Conservation (phyloP, 768 basidiomycete genomes). For the Lactifluus volemus region DNA sequence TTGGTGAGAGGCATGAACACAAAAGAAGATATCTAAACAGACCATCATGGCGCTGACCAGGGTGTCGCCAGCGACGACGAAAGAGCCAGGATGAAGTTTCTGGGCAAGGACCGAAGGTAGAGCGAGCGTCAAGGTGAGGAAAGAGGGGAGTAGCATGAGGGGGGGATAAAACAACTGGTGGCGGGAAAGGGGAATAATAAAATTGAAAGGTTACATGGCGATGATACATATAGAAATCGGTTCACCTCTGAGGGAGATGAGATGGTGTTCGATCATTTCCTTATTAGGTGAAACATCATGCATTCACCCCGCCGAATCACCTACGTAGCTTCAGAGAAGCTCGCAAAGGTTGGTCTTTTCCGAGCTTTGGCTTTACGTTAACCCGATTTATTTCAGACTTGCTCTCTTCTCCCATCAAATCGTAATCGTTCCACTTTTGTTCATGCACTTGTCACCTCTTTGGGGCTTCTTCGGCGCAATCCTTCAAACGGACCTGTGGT, state of each 20-base stretch:
- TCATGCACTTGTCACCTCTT: conserved; percentile 22
- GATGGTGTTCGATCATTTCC: too few relatives aligned
- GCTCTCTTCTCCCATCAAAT: conserved; percentile 27
- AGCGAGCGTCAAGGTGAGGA: conserved; percentile 32
- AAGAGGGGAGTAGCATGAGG: conserved; percentile 28
- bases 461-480: conserved; percentile 13
- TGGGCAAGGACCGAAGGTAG: conserved; percentile 22
- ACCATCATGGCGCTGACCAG: conserved; percentile 50
- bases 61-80: conserved; percentile 31
- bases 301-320: conserved; percentile 23
- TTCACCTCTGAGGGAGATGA: too few relatives aligned
- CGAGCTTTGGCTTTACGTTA: too few relatives aligned
- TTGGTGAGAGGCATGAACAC: not conserved
- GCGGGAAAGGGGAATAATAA: too few relatives aligned
- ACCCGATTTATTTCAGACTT: conserved; percentile 10
- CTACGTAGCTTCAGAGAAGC: conserved; percentile 51
- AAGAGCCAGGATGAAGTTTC: conserved; percentile 20
- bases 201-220: too few relatives aligned
- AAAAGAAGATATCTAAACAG: conserved; percentile 8
- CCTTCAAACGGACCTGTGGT: not conserved
- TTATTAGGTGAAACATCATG: not conserved
- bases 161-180: not conserved
- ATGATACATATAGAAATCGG: too few relatives aligned
- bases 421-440: conserved; percentile 24
- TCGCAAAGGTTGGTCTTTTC: conserved; percentile 36